Evolutionary conservation across 331 rosid genomes (phyloP), one percentile per base, ranked within the genome.

Genomic region (Spiraea crenata): DNA sequence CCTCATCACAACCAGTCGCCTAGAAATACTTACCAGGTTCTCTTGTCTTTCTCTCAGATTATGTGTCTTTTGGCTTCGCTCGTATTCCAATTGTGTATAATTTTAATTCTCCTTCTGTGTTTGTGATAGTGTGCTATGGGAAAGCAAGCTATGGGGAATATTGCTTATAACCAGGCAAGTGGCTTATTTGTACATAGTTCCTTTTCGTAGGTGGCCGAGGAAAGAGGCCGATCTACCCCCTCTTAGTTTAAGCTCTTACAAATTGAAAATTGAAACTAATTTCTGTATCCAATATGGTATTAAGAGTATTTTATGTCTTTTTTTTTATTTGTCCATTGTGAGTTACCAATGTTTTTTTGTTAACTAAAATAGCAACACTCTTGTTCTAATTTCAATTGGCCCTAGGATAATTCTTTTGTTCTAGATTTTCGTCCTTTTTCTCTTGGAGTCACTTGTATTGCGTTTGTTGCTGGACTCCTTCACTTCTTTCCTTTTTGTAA

Each of bases 1-100:
- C 98, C 98, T 76, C 98, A 93, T 89, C 98, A 93, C 76, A 93
- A 93, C 65, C 96, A 93, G 79, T 93, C 99, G 1, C 99, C 97
- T n/a, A 85, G 99, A 83, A 93, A 93, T 77, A 93, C 99, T 6
- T 93, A 93, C 79, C 99, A 45, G 48, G 48, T 45, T 44, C 11
- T 45, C 14, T 45, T 45, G 14, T 45, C 48, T 45, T 45, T 7
- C 48, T 45, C 47, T 42, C 1, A 7, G 48, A 45, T 45, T 3
- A 9, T 45, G 9, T 45, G 8, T 0, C 11, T 45, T 45, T 45
- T 45, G 12, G 11, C 11, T 9, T 45, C 11, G 11, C 14, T 12
- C 48, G 11, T 8, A 45, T 45, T 45, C 48, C 11, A 45, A 45
- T 4, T 45, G 4, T 45, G 4, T 45, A 9, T 45, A 12, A 7